Evolutionary conservation across 1,284 basidiomycete genomes (phyloP), one percentile per base, ranked within the genome.

Genomic region (Trichosporon faecale): DNA sequence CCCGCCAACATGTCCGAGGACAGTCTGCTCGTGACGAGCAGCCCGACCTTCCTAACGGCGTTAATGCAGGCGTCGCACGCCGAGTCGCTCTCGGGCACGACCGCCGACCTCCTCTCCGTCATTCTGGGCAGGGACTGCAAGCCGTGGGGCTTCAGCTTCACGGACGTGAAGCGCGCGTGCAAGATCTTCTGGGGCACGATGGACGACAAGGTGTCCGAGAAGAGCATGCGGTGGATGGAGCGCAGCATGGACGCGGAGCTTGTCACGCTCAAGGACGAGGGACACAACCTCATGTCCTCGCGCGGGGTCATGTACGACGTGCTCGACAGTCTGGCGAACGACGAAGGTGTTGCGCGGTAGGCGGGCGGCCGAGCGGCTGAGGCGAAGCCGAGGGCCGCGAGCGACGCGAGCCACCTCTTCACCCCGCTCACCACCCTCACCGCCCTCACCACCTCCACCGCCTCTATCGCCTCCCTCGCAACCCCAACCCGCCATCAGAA

Each of bases 41-140:
- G 76, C 73, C 72, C 77, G 1, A 72, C 75, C 25, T 80, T 86
- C 23, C 83, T 83, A 3, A 82, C 92, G 72, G 94, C 94, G 0
- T 86, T 99, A 37, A 89, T 96, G 66, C 92, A 93, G 57, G 96
- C 96, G 0, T 96, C 94, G 4, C 95, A 98, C 79, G 91, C 95
- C 2, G 96, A 98, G 81, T 94, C 93, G 18, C 88, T 94, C 21
- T 91, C 90, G 72, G 96, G 96, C 55, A 92, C 91, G 1, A 94
- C 96, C 72, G 89, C 90, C 61, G 96, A 99, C 83, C 88, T 99
- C 8, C 82, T 98, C 70, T 90, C 93, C 76, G 94, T 98, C 78
- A 71, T 82, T 6, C 86, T 98, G 40, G 93, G 95, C 74, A 91
- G 93, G 73, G 91, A 92, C 73, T 89, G 76, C 8, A 76, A 78